phyloP scores from a whole-genome alignment of 2,329 filamentous ascomycete genomes.

The Sporothrix brasiliensis region DNA sequence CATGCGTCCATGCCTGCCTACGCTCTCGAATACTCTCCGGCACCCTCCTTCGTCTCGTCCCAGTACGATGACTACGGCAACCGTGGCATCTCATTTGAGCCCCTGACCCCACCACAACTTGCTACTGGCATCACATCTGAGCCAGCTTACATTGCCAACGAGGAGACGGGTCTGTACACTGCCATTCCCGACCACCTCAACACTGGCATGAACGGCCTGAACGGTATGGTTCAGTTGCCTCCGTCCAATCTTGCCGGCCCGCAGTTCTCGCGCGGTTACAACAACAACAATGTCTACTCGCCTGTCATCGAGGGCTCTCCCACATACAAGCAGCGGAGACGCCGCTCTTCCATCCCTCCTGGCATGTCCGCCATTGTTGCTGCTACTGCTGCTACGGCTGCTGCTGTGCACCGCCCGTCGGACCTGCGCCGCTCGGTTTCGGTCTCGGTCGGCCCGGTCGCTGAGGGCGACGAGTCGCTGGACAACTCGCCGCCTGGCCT shows the following conservation, averaged over 20 bases:
- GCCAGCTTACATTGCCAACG: conserved; percentile 96
- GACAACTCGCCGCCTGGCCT: conserved; percentile 79
- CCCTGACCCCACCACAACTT: conserved; percentile 93
- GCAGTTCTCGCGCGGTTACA: conserved; percentile 76
- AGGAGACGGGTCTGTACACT: conserved; percentile 94
- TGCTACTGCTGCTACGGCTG: conserved; percentile 52
- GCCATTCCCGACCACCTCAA: conserved; percentile 85
- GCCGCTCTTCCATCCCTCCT: conserved; percentile 88
- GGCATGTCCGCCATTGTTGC: conserved; percentile 70
- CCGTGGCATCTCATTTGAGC: conserved; percentile 93
- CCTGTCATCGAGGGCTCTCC: conserved; percentile 91
- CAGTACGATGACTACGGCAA: conserved; percentile 98
- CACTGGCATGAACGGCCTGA: conserved; percentile 72
- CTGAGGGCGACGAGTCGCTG: conserved; percentile 76
- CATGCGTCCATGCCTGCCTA: conserved; percentile 99
- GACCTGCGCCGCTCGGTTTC: conserved; percentile 91
- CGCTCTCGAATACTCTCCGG: conserved; percentile 92
- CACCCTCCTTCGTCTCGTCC: conserved; percentile 97
- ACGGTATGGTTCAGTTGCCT: conserved; percentile 88
- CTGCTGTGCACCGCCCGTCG: conserved; percentile 71
- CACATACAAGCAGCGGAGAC: conserved; percentile 95
- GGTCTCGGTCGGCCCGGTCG: conserved; percentile 77
- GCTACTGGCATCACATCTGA: conserved; percentile 78
- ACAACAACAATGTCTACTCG: conserved; percentile 80
- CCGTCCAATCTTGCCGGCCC: conserved; percentile 79